A percentile compares a stretch with the other conserved stretches of the same genome.
Conservation (phyloP, 2,329 filamentous ascomycete species). For the Curvularia sp. region DNA sequence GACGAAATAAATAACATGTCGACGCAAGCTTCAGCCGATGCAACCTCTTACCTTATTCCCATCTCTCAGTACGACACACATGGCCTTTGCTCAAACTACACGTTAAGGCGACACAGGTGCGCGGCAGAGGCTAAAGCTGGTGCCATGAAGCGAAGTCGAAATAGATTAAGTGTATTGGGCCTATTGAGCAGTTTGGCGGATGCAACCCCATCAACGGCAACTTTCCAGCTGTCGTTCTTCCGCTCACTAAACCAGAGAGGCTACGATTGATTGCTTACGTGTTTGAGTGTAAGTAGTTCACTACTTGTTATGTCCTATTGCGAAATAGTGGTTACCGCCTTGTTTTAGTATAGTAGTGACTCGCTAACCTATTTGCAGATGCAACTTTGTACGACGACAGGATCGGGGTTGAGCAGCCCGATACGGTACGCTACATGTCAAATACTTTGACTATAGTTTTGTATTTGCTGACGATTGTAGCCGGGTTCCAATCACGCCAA, state of each 20-base stretch:
- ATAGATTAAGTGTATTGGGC: neutral
- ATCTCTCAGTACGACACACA: neutral
- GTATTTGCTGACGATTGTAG: neutral
- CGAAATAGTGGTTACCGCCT: neutral
- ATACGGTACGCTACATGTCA: neutral
- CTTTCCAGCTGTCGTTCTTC: neutral
- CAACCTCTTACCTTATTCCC: neutral
- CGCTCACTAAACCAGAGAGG: neutral
- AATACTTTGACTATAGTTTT: neutral
- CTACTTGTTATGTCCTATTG: neutral
- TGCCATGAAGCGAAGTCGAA: neutral
- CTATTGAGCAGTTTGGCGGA: neutral
- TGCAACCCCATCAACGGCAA: neutral
- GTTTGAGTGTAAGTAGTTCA: neutral
- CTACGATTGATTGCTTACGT: neutral
- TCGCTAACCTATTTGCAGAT: neutral
- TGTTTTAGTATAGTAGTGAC: neutral
- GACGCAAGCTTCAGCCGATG: neutral
- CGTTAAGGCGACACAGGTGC: neutral
- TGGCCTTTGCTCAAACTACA: neutral
- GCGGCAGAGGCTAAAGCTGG: neutral
- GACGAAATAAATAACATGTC: neutral
- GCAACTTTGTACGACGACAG: neutral
- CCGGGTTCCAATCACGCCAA: neutral
- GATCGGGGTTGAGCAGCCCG: neutral